These are phyloP conservation scores for Saitozyma podzolica DNA, from an alignment of 768 basidiomycete genomes.

Conservation along the genomic window DNA sequence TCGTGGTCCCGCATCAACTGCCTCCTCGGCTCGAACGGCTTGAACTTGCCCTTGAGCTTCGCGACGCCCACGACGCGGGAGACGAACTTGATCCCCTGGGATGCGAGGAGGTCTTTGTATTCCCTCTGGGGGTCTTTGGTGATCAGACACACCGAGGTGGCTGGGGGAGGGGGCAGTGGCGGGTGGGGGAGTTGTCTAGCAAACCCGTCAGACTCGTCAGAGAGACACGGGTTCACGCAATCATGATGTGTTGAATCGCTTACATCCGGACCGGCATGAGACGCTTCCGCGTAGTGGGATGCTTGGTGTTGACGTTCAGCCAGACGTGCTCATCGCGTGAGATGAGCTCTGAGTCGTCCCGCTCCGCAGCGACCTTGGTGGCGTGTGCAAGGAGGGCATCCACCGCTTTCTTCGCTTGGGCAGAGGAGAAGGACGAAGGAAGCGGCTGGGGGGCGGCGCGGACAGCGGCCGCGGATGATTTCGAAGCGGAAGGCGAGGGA, in stretches of 20 bases:
- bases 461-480: no score
- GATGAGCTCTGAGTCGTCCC: slow-evolving; percentile 65
- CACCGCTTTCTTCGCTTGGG: slow-evolving; percentile 76
- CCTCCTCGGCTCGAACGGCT: slow-evolving; percentile 61
- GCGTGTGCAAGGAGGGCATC: slow-evolving; percentile 75
- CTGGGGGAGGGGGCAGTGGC: slow-evolving; percentile 72
- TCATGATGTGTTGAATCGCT: slow-evolving; percentile 43
- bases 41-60: slow-evolving; percentile 92
- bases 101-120: slow-evolving; percentile 88
- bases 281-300: slow-evolving; percentile 69
- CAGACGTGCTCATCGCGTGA: slow-evolving; percentile 83
- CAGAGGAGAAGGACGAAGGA: slow-evolving; percentile 57
- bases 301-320: slow-evolving; percentile 84
- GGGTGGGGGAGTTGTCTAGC: slow-evolving; percentile 61
- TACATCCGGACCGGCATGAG: slow-evolving; percentile 84
- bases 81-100: slow-evolving; percentile 79
- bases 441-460: slow-evolving; percentile 11
- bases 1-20: slow-evolving; percentile 83
- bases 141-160: slow-evolving; percentile 80
- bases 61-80: slow-evolving; percentile 83
- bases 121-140: slow-evolving; percentile 93
- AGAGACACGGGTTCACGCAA: background rate
- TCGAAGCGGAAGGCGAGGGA: no score
- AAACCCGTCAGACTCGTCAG: background rate
- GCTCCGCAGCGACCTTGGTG: slow-evolving; percentile 63